Evolutionary conservation across 768 basidiomycete species (phyloP).

Genomic region (Cyclocybe cylindracea): DNA sequence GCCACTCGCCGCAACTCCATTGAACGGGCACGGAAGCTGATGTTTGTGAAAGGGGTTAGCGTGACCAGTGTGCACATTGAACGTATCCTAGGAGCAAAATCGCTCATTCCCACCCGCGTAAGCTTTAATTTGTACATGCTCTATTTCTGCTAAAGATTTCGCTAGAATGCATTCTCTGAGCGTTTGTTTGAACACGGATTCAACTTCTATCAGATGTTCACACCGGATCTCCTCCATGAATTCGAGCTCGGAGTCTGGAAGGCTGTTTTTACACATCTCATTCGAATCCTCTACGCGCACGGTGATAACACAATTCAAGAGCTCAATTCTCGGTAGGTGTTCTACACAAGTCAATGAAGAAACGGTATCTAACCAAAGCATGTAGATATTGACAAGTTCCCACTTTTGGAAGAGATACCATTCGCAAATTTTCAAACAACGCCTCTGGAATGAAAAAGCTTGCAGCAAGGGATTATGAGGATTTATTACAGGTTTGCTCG

Average conservation of each 20-base stretch:
- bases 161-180: conserved; percentile 30
- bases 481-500: conserved; percentile 33
- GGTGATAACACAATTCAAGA: conserved; percentile 15
- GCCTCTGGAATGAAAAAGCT: conserved; percentile 31
- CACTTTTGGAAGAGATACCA: conserved; percentile 26
- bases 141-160: background rate
- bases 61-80: conserved; percentile 22
- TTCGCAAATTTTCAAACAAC: conserved; percentile 30
- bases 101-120: conserved; percentile 25
- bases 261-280: conserved; percentile 27
- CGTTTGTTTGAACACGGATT: conserved; percentile 15
- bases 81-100: conserved; percentile 14
- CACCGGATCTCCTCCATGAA: conserved; percentile 37
- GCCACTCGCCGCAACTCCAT: conserved; percentile 7
- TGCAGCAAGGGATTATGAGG: conserved; percentile 37
- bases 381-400: conserved; percentile 22
- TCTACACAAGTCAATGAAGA: conserved; percentile 1
- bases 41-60: conserved; percentile 18
- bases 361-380: too few species aligned
- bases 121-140: too few species aligned
- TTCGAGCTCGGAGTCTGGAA: conserved; percentile 38
- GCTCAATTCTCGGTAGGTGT: conserved; percentile 25
- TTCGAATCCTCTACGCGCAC: conserved; percentile 26
- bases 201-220: too few species aligned
- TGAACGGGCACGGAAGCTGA: conserved; percentile 17